These are phyloP conservation scores for Pyrus communis DNA, from an alignment of 306 rosid genomes.

Conservation along the genomic window DNA sequence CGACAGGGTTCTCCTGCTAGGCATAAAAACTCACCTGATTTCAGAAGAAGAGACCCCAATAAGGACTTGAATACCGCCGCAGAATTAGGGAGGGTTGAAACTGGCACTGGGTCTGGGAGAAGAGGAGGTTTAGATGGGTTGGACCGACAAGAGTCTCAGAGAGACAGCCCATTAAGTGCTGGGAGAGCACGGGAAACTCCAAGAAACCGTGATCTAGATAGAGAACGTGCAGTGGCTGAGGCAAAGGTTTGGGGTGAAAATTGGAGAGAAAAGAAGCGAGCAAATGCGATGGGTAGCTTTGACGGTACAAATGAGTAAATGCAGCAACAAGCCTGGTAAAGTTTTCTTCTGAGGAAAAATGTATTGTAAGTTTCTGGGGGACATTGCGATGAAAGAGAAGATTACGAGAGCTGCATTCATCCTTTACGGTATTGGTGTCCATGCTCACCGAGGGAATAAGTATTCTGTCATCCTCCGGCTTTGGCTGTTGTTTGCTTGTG, in stretches of 20 bases:
- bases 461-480: slow-evolving; percentile 32
- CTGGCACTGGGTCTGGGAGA: slow-evolving; percentile 78
- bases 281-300: slow-evolving; percentile 72
- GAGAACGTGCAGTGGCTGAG: slow-evolving; percentile 96
- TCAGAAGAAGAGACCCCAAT: slow-evolving; percentile 50
- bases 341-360: slow-evolving; percentile 21
- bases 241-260: slow-evolving; percentile 97
- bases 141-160: slow-evolving; percentile 65
- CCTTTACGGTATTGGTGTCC: slow-evolving; percentile 41
- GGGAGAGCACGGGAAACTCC: slow-evolving; percentile 76
- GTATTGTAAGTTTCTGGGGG: slow-evolving; percentile 22
- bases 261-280: slow-evolving; percentile 89
- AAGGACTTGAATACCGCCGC: slow-evolving; percentile 43
- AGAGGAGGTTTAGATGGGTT: slow-evolving; percentile 71
- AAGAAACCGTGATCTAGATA: slow-evolving; percentile 81
- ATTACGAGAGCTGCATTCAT: slow-evolving; percentile 16
- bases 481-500: slow-evolving; percentile 31
- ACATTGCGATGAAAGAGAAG: slow-evolving; percentile 18
- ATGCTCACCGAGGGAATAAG: slow-evolving; percentile 25
- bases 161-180: slow-evolving; percentile 70
- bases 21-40: slow-evolving; percentile 71
- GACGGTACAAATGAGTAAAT: slow-evolving; percentile 75
- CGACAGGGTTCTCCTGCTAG: slow-evolving; percentile 68
- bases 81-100: slow-evolving; percentile 52
- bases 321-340: not conserved